phyloP scores from a whole-genome alignment of 2,329 filamentous ascomycete species.

The Orbilia oligospora region DNA sequence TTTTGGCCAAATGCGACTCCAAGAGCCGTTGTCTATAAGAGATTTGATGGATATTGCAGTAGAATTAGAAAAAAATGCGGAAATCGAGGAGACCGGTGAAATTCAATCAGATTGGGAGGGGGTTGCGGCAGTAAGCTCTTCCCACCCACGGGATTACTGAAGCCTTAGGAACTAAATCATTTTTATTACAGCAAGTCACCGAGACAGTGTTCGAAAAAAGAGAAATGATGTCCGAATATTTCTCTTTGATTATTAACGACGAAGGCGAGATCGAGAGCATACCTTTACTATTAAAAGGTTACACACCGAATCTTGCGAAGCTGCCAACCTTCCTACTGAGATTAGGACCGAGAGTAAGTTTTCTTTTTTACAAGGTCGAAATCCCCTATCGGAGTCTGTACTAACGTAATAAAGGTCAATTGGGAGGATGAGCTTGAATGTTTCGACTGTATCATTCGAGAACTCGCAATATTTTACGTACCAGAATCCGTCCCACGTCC shows the following conservation, averaged over 20 bases:
- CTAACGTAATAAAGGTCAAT: constrained; percentile 73
- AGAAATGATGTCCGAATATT: constrained; percentile 89
- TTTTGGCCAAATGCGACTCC: constrained; percentile 86
- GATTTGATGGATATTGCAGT: constrained; percentile 81
- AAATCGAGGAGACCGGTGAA: constrained; percentile 65
- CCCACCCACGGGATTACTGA: constrained; percentile 29
- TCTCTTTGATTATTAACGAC: constrained; percentile 84
- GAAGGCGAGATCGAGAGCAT: constrained; percentile 83
- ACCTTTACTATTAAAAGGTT: constrained; percentile 88
- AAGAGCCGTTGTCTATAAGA: constrained; percentile 79
- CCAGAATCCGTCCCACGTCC: constrained; percentile 82
- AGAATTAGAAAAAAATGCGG: constrained; percentile 75
- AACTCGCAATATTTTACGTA: constrained; percentile 90
- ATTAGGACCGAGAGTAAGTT: constrained; percentile 76
- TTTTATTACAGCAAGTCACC: constrained; percentile 40
- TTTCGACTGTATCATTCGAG: constrained; percentile 85
- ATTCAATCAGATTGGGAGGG: constrained; percentile 75
- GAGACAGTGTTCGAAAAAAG: constrained; percentile 42
- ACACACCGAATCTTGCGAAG: constrained; percentile 87
- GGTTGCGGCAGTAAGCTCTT: constrained; percentile 68
- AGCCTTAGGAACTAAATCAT: neutral
- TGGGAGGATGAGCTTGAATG: constrained; percentile 89
- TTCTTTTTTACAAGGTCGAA: neutral
- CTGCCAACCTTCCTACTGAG: constrained; percentile 88
- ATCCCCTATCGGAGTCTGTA: constrained; percentile 1